A percentile compares a stretch with the other conserved stretches of the same genome.
These are phyloP conservation scores for Clathrospora elynae DNA, from an alignment of 2,329 filamentous ascomycete species.

Conservation along the genomic window DNA sequence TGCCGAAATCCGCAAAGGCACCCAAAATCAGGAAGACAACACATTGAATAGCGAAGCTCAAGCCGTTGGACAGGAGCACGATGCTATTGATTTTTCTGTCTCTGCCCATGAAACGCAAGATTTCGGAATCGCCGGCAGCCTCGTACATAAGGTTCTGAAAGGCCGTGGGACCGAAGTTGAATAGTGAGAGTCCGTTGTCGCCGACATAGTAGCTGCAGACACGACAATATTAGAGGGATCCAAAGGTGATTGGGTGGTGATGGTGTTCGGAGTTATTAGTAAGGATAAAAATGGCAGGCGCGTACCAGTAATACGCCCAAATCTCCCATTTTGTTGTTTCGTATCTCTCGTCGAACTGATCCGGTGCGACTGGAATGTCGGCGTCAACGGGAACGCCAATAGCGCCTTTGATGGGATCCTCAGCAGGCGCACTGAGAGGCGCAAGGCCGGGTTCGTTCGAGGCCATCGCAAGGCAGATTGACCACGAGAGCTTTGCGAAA, in stretches of 20 bases:
- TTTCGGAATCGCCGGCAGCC: conserved; percentile 60
- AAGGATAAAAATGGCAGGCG: neutral
- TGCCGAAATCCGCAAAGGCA: conserved; percentile 67
- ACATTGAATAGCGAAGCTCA: conserved; percentile 70
- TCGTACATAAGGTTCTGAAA: conserved; percentile 69
- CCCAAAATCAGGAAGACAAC: conserved; percentile 61
- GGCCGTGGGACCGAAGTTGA: conserved; percentile 56
- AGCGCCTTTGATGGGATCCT: conserved; percentile 29
- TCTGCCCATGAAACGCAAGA: conserved; percentile 62
- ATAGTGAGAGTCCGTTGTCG: conserved; percentile 64
- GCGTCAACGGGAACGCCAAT: conserved; percentile 27
- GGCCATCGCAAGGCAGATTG: conserved; percentile 15
- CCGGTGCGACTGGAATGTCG: conserved; percentile 56
- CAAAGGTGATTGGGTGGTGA: neutral
- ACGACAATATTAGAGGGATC: neutral
- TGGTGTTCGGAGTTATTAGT: no score
- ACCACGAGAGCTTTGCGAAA: neutral
- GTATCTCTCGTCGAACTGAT: conserved; percentile 60
- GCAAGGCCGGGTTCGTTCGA: conserved; percentile 32
- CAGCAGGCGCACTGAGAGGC: conserved; percentile 25
- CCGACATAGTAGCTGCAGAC: conserved; percentile 65
- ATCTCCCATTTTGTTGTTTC: conserved; percentile 61
- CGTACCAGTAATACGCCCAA: conserved; percentile 61
- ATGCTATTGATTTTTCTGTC: conserved; percentile 48
- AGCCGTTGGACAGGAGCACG: conserved; percentile 68